Base-by-base conservation (phyloP, 2,329 filamentous ascomycete species). In the Fusarium sp. region DNA sequence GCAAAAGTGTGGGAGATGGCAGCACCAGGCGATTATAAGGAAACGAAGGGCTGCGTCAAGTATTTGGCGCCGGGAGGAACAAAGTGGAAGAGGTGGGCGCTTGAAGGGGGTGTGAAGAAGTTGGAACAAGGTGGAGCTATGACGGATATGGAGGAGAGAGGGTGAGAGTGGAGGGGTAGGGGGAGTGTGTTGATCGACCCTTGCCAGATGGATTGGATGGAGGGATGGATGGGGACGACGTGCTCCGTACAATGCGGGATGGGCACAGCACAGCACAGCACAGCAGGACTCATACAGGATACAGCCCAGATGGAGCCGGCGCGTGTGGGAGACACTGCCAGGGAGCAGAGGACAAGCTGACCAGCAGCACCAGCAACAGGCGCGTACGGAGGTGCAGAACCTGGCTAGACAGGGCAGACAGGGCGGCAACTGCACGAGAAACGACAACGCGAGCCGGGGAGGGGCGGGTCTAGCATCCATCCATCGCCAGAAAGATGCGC, bases 41-140 rank as follows among this genome's bases (percentile, higher is more conserved):
- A 69, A 77, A 78, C 68, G 62, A 76, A 74, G 52, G 52, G 30
- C 70, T 78, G 73, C 67, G 71, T 75, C 70, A 70, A 78, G 76
- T 72, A 68, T 79, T 79, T 79, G 77, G 77, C 77, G 77, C 77
- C 76, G 72, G 25, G 57, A 72, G 73, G 71, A 76, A 75, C 68
- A 76, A 68, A 66, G 69, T 72, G 67, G 66, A 66, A 70, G 72
- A 76, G 71, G 76, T 78, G 71, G 76, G 76, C 72, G 74, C 71
- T 74, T 78, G 74, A 76, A 76, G 74, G 76, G 69, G 72, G 72
- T 70, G 76, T 77, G 75, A 74, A 70, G 76, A 71, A 70, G 69
- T 69, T 71, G 64, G 72, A 73, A 76, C 62, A 74, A 60, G 58
- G 73, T 71, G 68, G 68, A 68, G 66, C 72, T 76, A 75, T 76